Percentiles rank a stretch among this genome's conserved stretches.
Conservation (phyloP, 2,329 filamentous ascomycete genomes). For the Paecilomyces sp. region DNA sequence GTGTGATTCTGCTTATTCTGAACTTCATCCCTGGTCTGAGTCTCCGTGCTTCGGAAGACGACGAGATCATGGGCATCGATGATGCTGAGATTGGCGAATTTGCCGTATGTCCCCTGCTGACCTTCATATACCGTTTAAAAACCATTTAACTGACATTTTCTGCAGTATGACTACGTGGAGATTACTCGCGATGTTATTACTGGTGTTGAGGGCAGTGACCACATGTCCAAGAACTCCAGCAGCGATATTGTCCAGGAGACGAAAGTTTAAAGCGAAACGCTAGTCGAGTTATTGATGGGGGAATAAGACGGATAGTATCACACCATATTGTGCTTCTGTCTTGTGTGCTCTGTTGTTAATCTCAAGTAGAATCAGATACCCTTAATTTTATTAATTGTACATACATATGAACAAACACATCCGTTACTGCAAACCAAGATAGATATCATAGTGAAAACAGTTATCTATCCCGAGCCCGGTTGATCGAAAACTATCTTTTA, state of each 20-base stretch:
- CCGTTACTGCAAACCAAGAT: too few species aligned
- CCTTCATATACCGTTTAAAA: background rate
- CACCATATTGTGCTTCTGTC: background rate
- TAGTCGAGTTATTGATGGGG: background rate
- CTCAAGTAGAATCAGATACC: background rate
- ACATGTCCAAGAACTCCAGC: slow-evolving; percentile 7
- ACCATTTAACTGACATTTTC: slow-evolving; percentile 3
- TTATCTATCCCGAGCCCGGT: too few species aligned
- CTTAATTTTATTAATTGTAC: background rate
- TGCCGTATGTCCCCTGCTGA: slow-evolving; percentile 47
- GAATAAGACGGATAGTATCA: background rate
- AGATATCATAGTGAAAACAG: too few species aligned
- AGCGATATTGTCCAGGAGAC: slow-evolving; percentile 7
- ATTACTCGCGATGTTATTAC: slow-evolving; percentile 62
- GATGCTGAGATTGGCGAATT: slow-evolving; percentile 90
- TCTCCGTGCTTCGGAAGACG: slow-evolving; percentile 67
- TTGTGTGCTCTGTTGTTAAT: background rate
- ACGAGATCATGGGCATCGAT: slow-evolving; percentile 78
- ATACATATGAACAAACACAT: background rate
- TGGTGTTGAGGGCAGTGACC: slow-evolving; percentile 19
- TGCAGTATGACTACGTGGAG: slow-evolving; percentile 79
- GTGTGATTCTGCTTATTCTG: slow-evolving; percentile 71
- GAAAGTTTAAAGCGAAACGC: slow-evolving; percentile 12
- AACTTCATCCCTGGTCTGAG: slow-evolving; percentile 70
- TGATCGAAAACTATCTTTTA: too few species aligned